Conservation (phyloP, 768 basidiomycete genomes). For the Nevesoporus exiguus region DNA sequence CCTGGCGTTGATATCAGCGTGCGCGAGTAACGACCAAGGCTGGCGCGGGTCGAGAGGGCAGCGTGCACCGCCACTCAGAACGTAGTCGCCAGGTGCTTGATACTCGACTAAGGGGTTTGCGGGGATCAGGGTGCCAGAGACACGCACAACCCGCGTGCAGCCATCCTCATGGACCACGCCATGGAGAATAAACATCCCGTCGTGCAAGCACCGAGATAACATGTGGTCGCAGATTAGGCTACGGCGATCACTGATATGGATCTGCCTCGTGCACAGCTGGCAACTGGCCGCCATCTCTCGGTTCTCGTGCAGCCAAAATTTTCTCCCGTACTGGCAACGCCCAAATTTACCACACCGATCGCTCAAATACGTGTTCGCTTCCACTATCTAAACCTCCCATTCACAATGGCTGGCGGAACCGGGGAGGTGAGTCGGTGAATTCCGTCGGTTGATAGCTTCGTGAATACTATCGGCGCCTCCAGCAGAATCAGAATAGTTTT, state of each 20-base stretch:
- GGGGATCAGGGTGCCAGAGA: not conserved
- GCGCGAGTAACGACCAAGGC: no score
- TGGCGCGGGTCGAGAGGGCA: no score
- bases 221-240: not conserved
- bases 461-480: conserved; percentile 3
- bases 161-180: not conserved
- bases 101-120: no score
- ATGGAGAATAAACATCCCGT: conserved; percentile 3
- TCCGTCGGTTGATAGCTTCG: not conserved
- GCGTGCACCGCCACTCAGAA: conserved; percentile 9
- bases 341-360: conserved; percentile 6
- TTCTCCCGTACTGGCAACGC: not conserved
- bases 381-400: not conserved
- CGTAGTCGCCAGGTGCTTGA: not conserved
- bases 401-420: conserved; percentile 9
- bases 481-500: conserved; percentile 12
- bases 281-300: not conserved
- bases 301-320: not conserved
- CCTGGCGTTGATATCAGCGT: not conserved
- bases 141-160: not conserved
- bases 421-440: conserved; percentile 15
- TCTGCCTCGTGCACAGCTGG: conserved; percentile 22
- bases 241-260: conserved; percentile 21
- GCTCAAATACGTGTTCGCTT: not conserved
- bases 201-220: not conserved